Conservation (phyloP, 2,329 filamentous ascomycete species). For the Diaporthe velutina region DNA sequence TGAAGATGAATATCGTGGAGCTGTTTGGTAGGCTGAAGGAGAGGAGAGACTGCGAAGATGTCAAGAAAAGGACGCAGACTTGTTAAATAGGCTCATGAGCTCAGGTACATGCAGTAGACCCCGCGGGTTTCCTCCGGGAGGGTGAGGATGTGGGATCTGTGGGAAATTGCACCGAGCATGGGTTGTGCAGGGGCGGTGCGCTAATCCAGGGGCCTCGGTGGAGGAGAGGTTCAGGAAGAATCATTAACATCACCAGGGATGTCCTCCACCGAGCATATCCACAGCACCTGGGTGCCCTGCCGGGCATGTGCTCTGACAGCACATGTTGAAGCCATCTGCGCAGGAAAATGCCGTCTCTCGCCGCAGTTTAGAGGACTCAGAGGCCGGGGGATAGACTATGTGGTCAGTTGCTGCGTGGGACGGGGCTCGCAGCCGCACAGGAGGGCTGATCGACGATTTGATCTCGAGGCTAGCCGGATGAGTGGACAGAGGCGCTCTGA, state of each 20-base stretch:
- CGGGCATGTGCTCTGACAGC: neutral
- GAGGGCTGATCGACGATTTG: constrained; percentile 18
- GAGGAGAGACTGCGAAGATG: constrained; percentile 43
- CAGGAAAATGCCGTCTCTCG: neutral
- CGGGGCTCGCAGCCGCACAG: constrained; percentile 1
- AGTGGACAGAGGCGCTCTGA: constrained; percentile 19
- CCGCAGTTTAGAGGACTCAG: neutral
- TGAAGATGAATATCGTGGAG: constrained; percentile 44
- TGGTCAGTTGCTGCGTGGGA: neutral
- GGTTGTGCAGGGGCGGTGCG: constrained; percentile 40
- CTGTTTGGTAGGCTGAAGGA: constrained; percentile 52
- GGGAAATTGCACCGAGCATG: constrained; percentile 42
- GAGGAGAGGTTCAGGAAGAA: constrained; percentile 41
- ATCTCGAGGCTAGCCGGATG: constrained; percentile 25
- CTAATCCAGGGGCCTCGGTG: constrained; percentile 49
- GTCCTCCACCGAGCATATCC: constrained; percentile 27
- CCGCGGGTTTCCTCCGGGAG: constrained; percentile 24
- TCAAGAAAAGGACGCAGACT: constrained; percentile 41
- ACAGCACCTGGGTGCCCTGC: constrained; percentile 13
- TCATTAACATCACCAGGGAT: constrained; percentile 39
- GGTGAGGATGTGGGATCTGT: constrained; percentile 35
- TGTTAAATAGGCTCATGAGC: constrained; percentile 50
- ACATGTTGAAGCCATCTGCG: neutral
- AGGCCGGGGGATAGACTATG: neutral
- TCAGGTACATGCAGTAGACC: constrained; percentile 12